Base-by-base conservation (phyloP, 495 filamentous ascomycete species). In the Monascus purpureus region DNA sequence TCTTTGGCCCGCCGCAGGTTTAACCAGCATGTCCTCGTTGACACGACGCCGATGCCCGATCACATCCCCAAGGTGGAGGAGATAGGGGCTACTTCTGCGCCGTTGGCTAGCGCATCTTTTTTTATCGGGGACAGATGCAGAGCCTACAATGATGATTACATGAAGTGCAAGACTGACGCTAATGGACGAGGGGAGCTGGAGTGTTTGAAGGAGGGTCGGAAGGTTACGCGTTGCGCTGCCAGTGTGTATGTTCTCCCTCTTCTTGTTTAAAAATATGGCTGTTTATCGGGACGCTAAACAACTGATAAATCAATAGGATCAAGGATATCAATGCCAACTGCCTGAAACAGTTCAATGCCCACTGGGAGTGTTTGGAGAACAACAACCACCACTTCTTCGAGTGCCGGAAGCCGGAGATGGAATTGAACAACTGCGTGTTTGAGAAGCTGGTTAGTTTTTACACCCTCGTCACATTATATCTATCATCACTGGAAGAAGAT, bases 341-440 rank as follows among this genome's bases (percentile, higher is more conserved):
- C 63, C 64, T 96, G 16, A 65, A 75, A 28, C 70, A 93, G 61
- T 99, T 99, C 69, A 77, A 81, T 33, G 66, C 69, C 30, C 90
- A 99, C 57, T 96, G 86, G 86, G 61, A 82, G 43, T 99, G 90
- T 48, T 69, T 99, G 31, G 92, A 99, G 47, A 77, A 92, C 61
- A 85, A 92, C 70, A 99, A 99, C 63, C 88, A 96, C 55, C 78
- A 85, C 51, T 59, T 96, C 25, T 96, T 82, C 74, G 80, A 94
- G 38, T 99, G 90, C 65, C 70, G 90, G 40, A 50, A 52, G 46
- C 43, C 53, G 23, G 86, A 96, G 63, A 72, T 83, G 71, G 72
- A 69, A 39, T 57, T 96, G 29, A 96, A 93, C 64, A 73, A 69
- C 47, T 99, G 90, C 60, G 84, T 95, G 19, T 95, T 88, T 49